These are phyloP conservation scores for Evansstolkia leycettana DNA, from an alignment of 495 filamentous ascomycete genomes.

Conservation along the genomic window DNA sequence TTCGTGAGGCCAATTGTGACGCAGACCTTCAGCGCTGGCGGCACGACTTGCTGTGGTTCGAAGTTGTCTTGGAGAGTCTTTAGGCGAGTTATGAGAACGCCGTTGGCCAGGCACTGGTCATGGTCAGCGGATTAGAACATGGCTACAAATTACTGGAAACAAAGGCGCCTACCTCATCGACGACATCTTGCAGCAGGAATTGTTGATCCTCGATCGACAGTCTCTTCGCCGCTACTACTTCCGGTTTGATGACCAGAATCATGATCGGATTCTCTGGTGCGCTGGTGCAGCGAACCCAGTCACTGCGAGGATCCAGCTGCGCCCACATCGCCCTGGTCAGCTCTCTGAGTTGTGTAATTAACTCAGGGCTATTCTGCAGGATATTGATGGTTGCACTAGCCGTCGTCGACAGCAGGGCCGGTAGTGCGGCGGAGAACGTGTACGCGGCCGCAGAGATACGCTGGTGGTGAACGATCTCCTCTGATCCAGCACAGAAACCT, in stretches of 20 bases:
- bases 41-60: conserved; percentile 51
- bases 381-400: conserved; percentile 78
- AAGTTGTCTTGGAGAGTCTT: conserved; percentile 60
- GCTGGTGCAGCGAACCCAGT: conserved; percentile 81
- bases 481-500: conserved; percentile 84
- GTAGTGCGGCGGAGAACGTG: conserved; percentile 88
- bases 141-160: not conserved
- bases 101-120: conserved; percentile 60
- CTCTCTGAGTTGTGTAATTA: conserved; percentile 63
- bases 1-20: conserved; percentile 74
- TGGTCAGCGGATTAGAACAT: conserved; percentile 6
- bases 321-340: conserved; percentile 69
- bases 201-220: conserved; percentile 68
- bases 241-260: conserved; percentile 73
- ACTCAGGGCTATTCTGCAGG: conserved; percentile 71
- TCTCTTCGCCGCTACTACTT: conserved; percentile 60
- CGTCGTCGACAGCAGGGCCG: conserved; percentile 88
- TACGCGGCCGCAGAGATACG: conserved; percentile 82
- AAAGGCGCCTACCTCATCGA: conserved; percentile 66
- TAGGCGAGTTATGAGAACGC: conserved; percentile 74
- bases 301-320: conserved; percentile 84
- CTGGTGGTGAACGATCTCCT: conserved; percentile 90
- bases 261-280: conserved; percentile 75
- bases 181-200: conserved; percentile 71
- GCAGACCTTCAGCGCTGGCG: conserved; percentile 81